Percentiles rank a stretch among this genome's conserved stretches.
These are phyloP conservation scores for Sophora flavescens DNA, from an alignment of 306 rosid genomes.

Conservation along the genomic window DNA sequence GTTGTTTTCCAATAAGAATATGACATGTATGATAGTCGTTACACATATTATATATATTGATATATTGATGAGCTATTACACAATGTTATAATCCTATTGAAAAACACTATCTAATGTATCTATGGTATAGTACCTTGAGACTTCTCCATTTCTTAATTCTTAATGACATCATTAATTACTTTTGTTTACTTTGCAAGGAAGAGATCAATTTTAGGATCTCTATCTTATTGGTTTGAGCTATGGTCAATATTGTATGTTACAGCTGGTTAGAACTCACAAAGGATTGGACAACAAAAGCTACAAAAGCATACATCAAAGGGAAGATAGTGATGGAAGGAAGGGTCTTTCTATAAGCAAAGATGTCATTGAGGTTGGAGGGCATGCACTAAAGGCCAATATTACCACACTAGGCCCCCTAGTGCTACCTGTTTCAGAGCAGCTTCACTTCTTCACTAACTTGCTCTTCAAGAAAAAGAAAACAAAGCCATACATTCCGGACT, in stretches of 20 bases:
- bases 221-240: constrained; percentile 8
- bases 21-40: too few species aligned
- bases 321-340: constrained; percentile 58
- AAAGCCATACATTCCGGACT: constrained; percentile 62
- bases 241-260: background rate
- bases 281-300: constrained; percentile 64
- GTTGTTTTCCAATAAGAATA: too few species aligned
- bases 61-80: too few species aligned
- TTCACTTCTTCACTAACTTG: constrained; percentile 60
- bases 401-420: constrained; percentile 67
- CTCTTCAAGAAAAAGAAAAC: constrained; percentile 48
- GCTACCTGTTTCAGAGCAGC: constrained; percentile 64
- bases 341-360: constrained; percentile 61
- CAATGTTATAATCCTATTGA: too few species aligned
- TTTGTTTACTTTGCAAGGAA: constrained; percentile 10
- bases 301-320: constrained; percentile 58
- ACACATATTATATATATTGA: too few species aligned
- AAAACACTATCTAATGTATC: too few species aligned
- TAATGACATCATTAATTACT: background rate
- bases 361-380: constrained; percentile 58
- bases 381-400: constrained; percentile 63
- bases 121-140: too few species aligned
- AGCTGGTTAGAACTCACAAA: constrained; percentile 72
- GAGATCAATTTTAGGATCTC: background rate
- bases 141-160: too few species aligned